Conservation (phyloP, 2,329 filamentous ascomycete species). For the Parafenestella ontariensis region DNA sequence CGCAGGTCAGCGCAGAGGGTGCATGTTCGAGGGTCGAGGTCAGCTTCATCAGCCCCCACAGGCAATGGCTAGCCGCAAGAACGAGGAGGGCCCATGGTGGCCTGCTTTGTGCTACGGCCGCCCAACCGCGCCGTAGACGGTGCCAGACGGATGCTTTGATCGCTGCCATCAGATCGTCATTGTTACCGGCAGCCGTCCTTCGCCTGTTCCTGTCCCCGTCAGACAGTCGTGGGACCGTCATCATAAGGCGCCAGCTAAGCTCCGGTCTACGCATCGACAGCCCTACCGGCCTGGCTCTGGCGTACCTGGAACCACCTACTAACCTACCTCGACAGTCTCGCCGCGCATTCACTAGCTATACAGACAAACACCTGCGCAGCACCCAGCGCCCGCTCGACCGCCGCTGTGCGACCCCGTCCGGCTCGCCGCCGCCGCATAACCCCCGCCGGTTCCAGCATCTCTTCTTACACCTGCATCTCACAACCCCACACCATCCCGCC, state of each 20-base stretch:
- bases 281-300: constrained; percentile 17
- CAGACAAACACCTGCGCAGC: not conserved
- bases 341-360: constrained; percentile 17
- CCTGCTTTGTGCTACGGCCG: constrained; percentile 11
- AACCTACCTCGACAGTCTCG: constrained; percentile 11
- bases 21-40: constrained; percentile 12
- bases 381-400: constrained; percentile 2
- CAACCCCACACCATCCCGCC: constrained; percentile 30
- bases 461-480: constrained; percentile 19
- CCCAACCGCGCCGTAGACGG: constrained; percentile 2
- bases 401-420: constrained; percentile 12
- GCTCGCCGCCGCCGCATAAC: constrained; percentile 22
- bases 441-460: constrained; percentile 34
- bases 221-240: constrained; percentile 5
- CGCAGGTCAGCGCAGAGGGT: constrained; percentile 14
- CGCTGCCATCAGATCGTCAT: constrained; percentile 8
- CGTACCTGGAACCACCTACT: constrained; percentile 9
- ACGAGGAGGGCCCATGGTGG: not conserved
- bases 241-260: constrained; percentile 6
- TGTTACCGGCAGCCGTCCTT: not conserved
- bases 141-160: constrained; percentile 11
- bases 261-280: constrained; percentile 8
- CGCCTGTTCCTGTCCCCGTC: too few species aligned
- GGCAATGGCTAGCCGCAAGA: not conserved
- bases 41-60: constrained; percentile 12